Conservation (phyloP, 352 stramenopile genomes). For the Phytophthora boehmeriae region DNA sequence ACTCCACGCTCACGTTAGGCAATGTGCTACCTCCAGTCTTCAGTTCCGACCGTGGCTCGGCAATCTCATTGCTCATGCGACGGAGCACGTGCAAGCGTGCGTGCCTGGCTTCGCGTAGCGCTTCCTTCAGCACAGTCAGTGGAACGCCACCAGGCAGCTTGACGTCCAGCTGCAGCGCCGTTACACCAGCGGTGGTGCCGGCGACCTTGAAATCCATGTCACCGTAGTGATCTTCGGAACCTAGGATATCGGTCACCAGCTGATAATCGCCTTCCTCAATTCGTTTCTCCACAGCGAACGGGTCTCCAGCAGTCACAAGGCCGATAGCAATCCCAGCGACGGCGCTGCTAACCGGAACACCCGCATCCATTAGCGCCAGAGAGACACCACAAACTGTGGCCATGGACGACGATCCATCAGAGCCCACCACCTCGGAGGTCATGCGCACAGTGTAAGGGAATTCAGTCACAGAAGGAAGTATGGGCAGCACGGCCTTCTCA, state of each 20-base stretch:
- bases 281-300: slow-evolving; percentile 55
- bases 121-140: slow-evolving; percentile 84
- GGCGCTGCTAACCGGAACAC: slow-evolving; percentile 93
- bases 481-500: slow-evolving; percentile 94
- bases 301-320: slow-evolving; percentile 72
- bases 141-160: slow-evolving; percentile 92
- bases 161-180: slow-evolving; percentile 96
- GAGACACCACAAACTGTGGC: slow-evolving; percentile 96
- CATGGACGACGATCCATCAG: slow-evolving; percentile 95
- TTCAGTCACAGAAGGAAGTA: slow-evolving; percentile 90
- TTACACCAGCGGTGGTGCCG: slow-evolving; percentile 91
- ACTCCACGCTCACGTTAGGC: slow-evolving; percentile 61
- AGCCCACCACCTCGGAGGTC: slow-evolving; percentile 96
- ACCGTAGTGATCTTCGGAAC: slow-evolving; percentile 97
- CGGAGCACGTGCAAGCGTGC: slow-evolving; percentile 82
- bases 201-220: slow-evolving; percentile 99
- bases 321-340: slow-evolving; percentile 98
- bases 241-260: slow-evolving; percentile 97
- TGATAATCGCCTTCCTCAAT: slow-evolving; percentile 78
- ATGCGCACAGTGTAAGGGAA: slow-evolving; percentile 98
- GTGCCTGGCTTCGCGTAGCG: slow-evolving; percentile 84
- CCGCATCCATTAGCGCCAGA: slow-evolving; percentile 96
- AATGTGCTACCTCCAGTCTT: slow-evolving; percentile 50
- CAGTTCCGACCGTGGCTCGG: slow-evolving; percentile 56
- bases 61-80: slow-evolving; percentile 84